phyloP scores from a whole-genome alignment of 140 eudicot species.

The Senecio squalidus region DNA sequence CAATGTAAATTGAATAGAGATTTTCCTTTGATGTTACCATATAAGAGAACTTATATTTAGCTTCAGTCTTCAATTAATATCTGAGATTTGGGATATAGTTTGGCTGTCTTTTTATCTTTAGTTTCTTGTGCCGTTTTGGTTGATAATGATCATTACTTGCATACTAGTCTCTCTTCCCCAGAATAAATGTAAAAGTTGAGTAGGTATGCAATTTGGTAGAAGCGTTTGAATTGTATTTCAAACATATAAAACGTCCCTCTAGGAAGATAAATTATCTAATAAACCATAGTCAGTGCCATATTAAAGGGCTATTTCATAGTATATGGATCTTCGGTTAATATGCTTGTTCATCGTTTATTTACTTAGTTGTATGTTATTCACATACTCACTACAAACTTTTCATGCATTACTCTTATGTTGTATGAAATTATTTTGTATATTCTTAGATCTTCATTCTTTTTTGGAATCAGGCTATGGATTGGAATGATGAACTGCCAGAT shows the following conservation, averaged over 20 bases:
- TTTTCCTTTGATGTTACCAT: too few species aligned
- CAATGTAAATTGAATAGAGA: too few species aligned
- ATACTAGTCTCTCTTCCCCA: neutral
- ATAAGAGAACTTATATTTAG: too few species aligned
- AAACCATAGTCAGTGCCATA: slow-evolving; percentile 7
- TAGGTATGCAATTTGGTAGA: neutral
- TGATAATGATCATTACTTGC: neutral
- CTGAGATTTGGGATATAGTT: too few species aligned
- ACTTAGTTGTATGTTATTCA: neutral
- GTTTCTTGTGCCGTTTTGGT: too few species aligned
- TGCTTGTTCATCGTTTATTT: neutral
- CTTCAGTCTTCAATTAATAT: too few species aligned
- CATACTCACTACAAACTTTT: neutral
- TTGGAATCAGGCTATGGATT: slow-evolving; percentile 57
- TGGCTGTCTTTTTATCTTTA: too few species aligned
- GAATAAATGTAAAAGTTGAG: neutral
- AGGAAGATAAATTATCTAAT: slow-evolving; percentile 41
- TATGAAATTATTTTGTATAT: neutral
- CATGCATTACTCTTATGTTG: neutral
- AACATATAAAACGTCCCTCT: neutral
- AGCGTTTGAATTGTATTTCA: neutral
- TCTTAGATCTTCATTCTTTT: slow-evolving; percentile 1
- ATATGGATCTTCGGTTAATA: neutral
- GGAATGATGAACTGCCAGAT: slow-evolving; percentile 81
- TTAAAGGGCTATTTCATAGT: neutral